These are phyloP conservation scores for Suillus subalutaceus DNA, from an alignment of 768 basidiomycete species.

Conservation along the genomic window DNA sequence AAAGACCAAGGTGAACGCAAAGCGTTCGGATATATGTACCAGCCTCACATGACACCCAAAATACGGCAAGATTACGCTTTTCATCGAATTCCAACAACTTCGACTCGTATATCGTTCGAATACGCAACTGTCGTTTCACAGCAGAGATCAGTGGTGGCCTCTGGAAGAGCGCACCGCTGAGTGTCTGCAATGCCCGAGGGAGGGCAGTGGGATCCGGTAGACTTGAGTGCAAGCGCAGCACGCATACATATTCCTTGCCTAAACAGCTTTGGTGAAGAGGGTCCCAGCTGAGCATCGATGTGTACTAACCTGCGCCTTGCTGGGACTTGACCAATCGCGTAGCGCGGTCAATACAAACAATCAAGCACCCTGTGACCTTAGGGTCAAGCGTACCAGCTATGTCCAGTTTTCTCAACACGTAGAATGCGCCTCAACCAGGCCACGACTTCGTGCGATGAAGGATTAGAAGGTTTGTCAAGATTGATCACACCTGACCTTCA, in stretches of 20 bases:
- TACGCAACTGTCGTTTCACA: constrained; percentile 96
- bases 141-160: constrained; percentile 98
- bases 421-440: constrained; percentile 98
- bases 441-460: constrained; percentile 98
- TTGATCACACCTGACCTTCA: constrained; percentile 97
- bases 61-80: constrained; percentile 93
- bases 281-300: neutral
- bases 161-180: constrained; percentile 98
- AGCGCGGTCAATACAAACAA: constrained; percentile 98
- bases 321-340: constrained; percentile 98
- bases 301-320: constrained; percentile 87
- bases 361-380: constrained; percentile 98
- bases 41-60: constrained; percentile 99
- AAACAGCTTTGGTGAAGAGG: constrained; percentile 10
- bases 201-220: constrained; percentile 84
- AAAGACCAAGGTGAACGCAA: constrained; percentile 93
- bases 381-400: constrained; percentile 98
- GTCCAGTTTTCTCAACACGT: constrained; percentile 96
- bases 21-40: constrained; percentile 96
- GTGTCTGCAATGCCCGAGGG: constrained; percentile 91
- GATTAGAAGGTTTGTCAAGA: constrained; percentile 99
- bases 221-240: constrained; percentile 86
- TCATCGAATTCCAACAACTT: constrained; percentile 97
- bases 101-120: constrained; percentile 96
- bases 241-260: constrained; percentile 99